Conservation (phyloP, 1,284 basidiomycete genomes). For the Heterobasidion annosum region DNA sequence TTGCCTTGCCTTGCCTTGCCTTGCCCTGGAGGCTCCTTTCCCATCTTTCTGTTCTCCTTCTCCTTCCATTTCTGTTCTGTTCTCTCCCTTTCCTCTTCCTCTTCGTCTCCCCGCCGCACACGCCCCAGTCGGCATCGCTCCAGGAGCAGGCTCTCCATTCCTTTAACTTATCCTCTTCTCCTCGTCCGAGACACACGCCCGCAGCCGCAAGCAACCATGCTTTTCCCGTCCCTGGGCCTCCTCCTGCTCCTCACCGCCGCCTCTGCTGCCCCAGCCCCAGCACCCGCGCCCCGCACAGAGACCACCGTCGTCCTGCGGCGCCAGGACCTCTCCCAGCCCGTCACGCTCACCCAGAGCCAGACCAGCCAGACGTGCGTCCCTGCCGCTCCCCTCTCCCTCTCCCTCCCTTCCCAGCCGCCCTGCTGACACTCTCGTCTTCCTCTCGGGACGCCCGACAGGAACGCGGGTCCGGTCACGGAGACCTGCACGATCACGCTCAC, state of each 20-base stretch:
- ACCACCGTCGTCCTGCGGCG: slow-evolving; percentile 7
- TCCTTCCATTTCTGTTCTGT: slow-evolving; percentile 17
- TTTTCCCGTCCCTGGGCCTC: neutral
- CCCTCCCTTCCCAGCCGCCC: neutral
- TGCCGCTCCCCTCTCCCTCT: neutral
- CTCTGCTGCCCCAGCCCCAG: slow-evolving; percentile 6
- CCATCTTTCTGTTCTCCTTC: slow-evolving; percentile 32
- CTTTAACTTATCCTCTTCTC: slow-evolving; percentile 9
- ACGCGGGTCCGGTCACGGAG: slow-evolving; percentile 33
- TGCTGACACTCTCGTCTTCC: neutral
- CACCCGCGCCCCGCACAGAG: slow-evolving; percentile 3
- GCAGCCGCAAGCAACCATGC: neutral
- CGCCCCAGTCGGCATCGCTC: slow-evolving; percentile 18
- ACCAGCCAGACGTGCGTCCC: slow-evolving; percentile 25
- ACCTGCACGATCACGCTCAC: slow-evolving; percentile 58
- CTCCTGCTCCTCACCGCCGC: neutral
- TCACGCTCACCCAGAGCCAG: slow-evolving; percentile 21
- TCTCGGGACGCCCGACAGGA: neutral
- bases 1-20: slow-evolving; percentile 20
- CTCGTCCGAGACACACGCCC: neutral
- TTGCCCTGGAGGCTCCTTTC: slow-evolving; percentile 40
- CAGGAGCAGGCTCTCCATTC: slow-evolving; percentile 42
- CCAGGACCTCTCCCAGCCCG: slow-evolving; percentile 12
- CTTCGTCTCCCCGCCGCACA: slow-evolving; percentile 19
- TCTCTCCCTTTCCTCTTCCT: slow-evolving; percentile 32